Evolutionary conservation across 1,284 basidiomycete genomes (phyloP), one percentile per base, ranked within the genome.

Genomic region (Ustilago sp.): DNA sequence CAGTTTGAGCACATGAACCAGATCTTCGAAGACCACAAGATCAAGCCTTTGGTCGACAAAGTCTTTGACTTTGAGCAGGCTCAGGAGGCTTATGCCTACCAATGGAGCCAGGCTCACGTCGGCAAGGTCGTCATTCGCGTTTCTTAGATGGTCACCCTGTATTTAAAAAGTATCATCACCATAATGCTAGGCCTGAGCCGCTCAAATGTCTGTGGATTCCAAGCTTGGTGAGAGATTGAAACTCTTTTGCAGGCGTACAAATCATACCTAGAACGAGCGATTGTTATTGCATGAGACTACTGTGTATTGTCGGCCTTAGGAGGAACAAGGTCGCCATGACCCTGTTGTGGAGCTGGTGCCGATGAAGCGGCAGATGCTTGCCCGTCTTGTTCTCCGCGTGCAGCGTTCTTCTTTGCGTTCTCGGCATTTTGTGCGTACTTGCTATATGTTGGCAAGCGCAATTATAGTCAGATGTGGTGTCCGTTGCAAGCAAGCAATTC

Each of bases 41-140:
- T 89, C 11, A 85, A 83, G 36, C 89, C 89, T 1, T 84, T 89
- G 32, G 80, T 90, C 28, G 89, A 90, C 84, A 89, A 87, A 77
- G 88, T 90, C 0, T 90, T 90, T 82, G 51, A 84, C 9, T 90
- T 90, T 64, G 87, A 89, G 32, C 79, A 90, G 15, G 87, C 86
- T 1, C 79, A 86, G 43, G 79, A 88, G 55, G 89, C 89, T 0
- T 89, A 87, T 65, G 83, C 80, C 35, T 87, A 90, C 77, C 85
- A 89, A 43, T 86, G 86, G 77, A 77, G 74, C 52, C 72, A 76
- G 58, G 63, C 67, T 17, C 80, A 82, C 57, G 79, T 73, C 34
- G 80, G 80, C 48, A 82, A 82, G 71, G 76, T 82, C 15, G 80
- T 82, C 58, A 77, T 80, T 57, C 50, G 52, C 8, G 60, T 80